Base-by-base conservation (phyloP, 768 basidiomycete genomes). In the Hygrophoropsis aurantiaca region DNA sequence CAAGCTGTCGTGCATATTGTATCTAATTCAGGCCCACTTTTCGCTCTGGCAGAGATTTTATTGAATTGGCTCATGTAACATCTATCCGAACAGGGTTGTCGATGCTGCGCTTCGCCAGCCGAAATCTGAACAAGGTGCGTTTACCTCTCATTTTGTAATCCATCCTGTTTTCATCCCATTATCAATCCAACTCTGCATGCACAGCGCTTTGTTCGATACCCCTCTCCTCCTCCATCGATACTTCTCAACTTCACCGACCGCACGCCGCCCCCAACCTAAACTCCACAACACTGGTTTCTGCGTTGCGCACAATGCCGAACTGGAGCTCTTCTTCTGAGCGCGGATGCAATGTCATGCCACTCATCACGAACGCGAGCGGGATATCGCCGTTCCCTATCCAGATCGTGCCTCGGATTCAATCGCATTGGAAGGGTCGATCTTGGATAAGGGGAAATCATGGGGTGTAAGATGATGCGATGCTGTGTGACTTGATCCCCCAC, bases 351-450 rank as follows among this genome's bases (percentile, higher is more conserved):
- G 84, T 78, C 0, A 89, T 92, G 7, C 90, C 90, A 3, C 77
- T 82, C 5, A 92, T 92, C 46, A 88, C 85, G 16, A 82, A 87
- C 47, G 81, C 82, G 3, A 67, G 74, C 24, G 82, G 82, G 4
- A 87, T 91, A 35, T 90, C 89, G 0, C 90, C 90, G 0, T 92
- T 92, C 57, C 90, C 90, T 2, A 75, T 89, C 30, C 79, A 80
- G 50, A 80, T 92, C 30, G 58, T 65, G 4, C 86, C 89, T 40
- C n/a, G n/a, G n/a, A n/a, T n/a, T n/a, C n/a, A n/a, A n/a, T n/a
- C 82, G 74, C 49, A 73, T 90, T 24, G 87, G 82, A 4, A 86
- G 84, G 9, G 60, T 75, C 13, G 85, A 88, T 58, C 70, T 88
- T 16, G 77, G 70, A 2, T 76, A 30, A 13, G 27, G 27, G 27